phyloP scores from a whole-genome alignment of 768 basidiomycete species.

The Leccinum broughii region DNA sequence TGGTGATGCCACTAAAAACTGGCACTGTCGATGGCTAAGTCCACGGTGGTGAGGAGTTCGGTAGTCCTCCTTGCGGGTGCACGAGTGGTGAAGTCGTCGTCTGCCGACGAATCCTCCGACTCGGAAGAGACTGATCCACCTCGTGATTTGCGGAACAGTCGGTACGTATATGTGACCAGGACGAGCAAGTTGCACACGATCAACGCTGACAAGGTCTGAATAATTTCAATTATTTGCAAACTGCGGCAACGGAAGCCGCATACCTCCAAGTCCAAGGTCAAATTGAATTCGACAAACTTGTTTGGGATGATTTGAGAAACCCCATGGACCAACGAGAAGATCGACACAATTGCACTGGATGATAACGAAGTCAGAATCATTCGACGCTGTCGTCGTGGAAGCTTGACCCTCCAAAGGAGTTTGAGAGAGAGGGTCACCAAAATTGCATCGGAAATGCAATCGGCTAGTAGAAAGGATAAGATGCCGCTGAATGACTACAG shows the following conservation, averaged over 20 bases:
- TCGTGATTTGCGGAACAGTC: background rate
- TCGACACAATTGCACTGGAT: constrained; percentile 8
- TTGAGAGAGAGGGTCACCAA: background rate
- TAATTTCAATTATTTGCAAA: background rate
- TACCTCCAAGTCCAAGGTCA: background rate
- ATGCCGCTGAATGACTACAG: background rate
- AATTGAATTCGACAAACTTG: background rate
- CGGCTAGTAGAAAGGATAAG: background rate
- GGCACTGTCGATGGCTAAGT: background rate
- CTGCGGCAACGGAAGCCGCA: background rate
- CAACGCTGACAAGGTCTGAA: background rate
- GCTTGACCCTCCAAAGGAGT: constrained; percentile 17
- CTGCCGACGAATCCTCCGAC: background rate
- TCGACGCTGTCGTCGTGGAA: constrained; percentile 14
- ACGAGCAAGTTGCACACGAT: constrained; percentile 20
- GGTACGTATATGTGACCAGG: constrained; percentile 15
- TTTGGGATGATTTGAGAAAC: background rate
- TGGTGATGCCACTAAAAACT: too few relatives aligned
- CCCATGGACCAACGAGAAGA: background rate
- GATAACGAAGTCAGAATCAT: constrained; percentile 21
- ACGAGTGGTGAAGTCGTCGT: constrained; percentile 17
- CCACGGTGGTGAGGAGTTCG: constrained; percentile 9
- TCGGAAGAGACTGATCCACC: background rate
- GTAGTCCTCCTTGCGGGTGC: background rate
- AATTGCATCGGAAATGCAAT: background rate